These are phyloP conservation scores for Aspergillus proliferans DNA, from an alignment of 2,329 filamentous ascomycete genomes.

Conservation along the genomic window DNA sequence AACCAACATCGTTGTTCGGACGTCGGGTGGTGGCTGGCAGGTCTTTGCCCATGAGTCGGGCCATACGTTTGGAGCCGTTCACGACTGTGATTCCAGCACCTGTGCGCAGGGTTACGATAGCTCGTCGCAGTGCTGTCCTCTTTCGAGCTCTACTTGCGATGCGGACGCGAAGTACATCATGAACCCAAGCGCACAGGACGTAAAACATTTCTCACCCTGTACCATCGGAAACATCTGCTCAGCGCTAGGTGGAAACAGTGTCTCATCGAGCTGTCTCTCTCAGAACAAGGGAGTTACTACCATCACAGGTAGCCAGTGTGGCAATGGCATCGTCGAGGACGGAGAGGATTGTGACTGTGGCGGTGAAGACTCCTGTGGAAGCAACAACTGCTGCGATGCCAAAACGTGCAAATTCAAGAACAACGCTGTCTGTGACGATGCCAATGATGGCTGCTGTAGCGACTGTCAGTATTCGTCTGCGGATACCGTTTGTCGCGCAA, in stretches of 20 bases:
- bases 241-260: constrained; percentile 68
- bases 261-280: constrained; percentile 71
- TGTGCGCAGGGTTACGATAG: constrained; percentile 60
- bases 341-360: constrained; percentile 97
- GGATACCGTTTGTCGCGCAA: constrained; percentile 72
- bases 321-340: constrained; percentile 91
- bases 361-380: constrained; percentile 62
- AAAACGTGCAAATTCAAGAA: constrained; percentile 77
- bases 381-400: constrained; percentile 77
- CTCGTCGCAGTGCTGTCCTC: constrained; percentile 72
- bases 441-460: constrained; percentile 43
- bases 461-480: constrained; percentile 43
- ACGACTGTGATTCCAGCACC: constrained; percentile 71
- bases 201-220: constrained; percentile 79
- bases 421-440: constrained; percentile 65
- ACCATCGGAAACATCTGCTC: constrained; percentile 91
- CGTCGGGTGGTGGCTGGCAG: constrained; percentile 59
- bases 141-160: constrained; percentile 62
- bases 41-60: constrained; percentile 91
- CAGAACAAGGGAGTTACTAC: constrained; percentile 78
- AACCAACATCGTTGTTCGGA: constrained; percentile 83
- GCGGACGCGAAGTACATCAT: constrained; percentile 81
- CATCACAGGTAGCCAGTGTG: constrained; percentile 78
- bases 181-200: constrained; percentile 80
- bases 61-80: constrained; percentile 91